Evolutionary conservation across 169 alveolate species (phyloP).

Genomic region (Babesia ovata): DNA sequence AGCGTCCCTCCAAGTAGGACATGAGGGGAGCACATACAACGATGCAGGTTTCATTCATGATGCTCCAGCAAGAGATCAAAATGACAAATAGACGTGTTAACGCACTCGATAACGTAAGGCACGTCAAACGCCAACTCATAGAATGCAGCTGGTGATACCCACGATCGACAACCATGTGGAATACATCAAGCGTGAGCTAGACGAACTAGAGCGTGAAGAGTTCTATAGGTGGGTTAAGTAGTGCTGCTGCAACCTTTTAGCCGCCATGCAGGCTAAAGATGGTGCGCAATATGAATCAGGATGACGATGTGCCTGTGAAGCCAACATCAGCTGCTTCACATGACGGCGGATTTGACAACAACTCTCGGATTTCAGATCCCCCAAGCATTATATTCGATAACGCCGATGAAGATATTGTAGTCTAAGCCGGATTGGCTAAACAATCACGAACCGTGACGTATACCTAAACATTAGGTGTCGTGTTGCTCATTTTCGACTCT

Average conservation of each 20-base stretch:
- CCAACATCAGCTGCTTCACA: not conserved
- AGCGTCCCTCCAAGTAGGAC: conserved; percentile 91
- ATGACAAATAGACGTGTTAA: conserved; percentile 95
- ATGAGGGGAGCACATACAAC: not conserved
- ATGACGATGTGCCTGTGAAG: conserved; percentile 32
- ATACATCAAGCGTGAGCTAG: conserved; percentile 92
- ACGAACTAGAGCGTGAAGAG: conserved; percentile 95
- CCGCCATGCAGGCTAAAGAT: conserved; percentile 42
- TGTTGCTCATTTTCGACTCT: too few relatives aligned
- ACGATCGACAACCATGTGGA: conserved; percentile 86
- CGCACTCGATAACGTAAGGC: conserved; percentile 90
- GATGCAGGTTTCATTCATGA: conserved; percentile 86
- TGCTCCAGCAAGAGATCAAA: conserved; percentile 93
- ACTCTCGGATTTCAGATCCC: not conserved
- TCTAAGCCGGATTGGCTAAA: too few relatives aligned
- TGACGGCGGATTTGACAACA: not conserved
- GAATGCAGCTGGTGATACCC: conserved; percentile 88
- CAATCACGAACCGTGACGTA: too few relatives aligned
- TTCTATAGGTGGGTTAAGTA: conserved; percentile 83
- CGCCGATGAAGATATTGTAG: conserved; percentile 17
- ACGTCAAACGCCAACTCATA: not conserved
- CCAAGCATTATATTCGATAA: not conserved
- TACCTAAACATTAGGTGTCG: too few relatives aligned
- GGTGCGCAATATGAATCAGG: conserved; percentile 70
- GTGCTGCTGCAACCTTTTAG: not conserved